Conservation (phyloP, 139 green algal genomes). For the Coelastrella sp. region DNA sequence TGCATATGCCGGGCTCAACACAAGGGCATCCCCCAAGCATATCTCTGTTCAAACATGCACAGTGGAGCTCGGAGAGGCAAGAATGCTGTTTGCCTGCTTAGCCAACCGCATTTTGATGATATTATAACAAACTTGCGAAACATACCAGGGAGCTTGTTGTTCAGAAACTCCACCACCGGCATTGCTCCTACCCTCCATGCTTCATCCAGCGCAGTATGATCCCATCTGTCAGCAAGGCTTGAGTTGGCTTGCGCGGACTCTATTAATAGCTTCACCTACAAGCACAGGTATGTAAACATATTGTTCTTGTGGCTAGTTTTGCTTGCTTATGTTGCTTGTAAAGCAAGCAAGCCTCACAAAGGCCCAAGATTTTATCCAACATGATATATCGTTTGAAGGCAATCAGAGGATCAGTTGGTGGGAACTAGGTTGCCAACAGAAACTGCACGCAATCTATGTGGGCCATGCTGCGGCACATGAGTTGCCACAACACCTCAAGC, state of each 20-base stretch:
- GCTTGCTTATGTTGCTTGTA: neutral
- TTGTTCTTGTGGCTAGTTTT: neutral
- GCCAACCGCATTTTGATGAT: neutral
- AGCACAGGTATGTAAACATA: neutral
- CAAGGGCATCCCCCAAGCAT: neutral
- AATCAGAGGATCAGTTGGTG: neutral
- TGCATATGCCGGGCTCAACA: neutral
- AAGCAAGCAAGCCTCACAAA: neutral
- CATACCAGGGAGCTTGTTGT: neutral
- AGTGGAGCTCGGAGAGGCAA: neutral
- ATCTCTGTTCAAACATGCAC: neutral
- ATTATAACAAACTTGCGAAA: neutral
- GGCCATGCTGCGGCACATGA: neutral
- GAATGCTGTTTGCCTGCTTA: neutral
- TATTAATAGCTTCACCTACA: conserved; percentile 18
- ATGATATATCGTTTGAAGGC: neutral
- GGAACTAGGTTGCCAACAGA: neutral
- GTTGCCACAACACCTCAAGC: neutral
- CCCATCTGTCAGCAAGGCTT: neutral
- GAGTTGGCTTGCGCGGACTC: neutral
- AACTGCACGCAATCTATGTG: neutral
- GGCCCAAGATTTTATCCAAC: neutral
- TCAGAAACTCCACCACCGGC: conserved; percentile 19
- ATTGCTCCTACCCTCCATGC: conserved; percentile 4
- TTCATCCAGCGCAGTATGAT: conserved; percentile 35